Conservation (phyloP, 192 early-diverging fungal species). For the Tieghemiomyces parasiticus region DNA sequence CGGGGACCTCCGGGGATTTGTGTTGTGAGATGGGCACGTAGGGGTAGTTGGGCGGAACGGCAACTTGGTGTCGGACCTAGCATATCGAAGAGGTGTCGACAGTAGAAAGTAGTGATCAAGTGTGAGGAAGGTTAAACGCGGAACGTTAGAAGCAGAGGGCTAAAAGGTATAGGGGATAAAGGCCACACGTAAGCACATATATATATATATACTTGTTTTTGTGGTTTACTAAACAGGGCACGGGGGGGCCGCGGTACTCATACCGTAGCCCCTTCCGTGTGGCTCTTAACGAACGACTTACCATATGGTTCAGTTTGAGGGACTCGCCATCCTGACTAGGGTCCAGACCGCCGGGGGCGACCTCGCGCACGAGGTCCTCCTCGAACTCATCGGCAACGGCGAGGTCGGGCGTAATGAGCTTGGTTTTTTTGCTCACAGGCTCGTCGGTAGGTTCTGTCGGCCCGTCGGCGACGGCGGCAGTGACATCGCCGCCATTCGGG, state of each 20-base stretch:
- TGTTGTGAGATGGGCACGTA: conserved; percentile 84
- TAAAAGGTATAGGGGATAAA: too few species aligned
- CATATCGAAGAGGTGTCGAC: conserved; percentile 15
- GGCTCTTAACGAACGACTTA: conserved; percentile 3
- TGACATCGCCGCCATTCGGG: too few species aligned
- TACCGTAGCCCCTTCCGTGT: too few species aligned
- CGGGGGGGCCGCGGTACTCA: too few species aligned
- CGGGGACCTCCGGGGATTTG: conserved; percentile 58
- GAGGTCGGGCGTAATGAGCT: background rate
- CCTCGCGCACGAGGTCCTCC: conserved; percentile 48
- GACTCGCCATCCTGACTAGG: conserved; percentile 17
- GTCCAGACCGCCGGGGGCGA: conserved; percentile 37
- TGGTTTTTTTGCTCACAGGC: background rate
- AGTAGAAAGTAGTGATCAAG: too few species aligned
- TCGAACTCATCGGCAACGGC: conserved; percentile 42
- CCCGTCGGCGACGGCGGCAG: too few species aligned
- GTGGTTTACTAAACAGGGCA: too few species aligned
- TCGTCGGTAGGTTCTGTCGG: background rate
- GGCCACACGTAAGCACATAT: too few species aligned
- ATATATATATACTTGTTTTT: too few species aligned
- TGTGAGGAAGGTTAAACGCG: too few species aligned
- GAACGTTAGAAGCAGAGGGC: too few species aligned
- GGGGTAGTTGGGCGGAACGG: conserved; percentile 68
- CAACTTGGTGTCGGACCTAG: conserved; percentile 89
- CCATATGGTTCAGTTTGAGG: conserved; percentile 28